Conservation (phyloP, 352 stramenopile genomes). For the Phytophthora chlamydospora region DNA sequence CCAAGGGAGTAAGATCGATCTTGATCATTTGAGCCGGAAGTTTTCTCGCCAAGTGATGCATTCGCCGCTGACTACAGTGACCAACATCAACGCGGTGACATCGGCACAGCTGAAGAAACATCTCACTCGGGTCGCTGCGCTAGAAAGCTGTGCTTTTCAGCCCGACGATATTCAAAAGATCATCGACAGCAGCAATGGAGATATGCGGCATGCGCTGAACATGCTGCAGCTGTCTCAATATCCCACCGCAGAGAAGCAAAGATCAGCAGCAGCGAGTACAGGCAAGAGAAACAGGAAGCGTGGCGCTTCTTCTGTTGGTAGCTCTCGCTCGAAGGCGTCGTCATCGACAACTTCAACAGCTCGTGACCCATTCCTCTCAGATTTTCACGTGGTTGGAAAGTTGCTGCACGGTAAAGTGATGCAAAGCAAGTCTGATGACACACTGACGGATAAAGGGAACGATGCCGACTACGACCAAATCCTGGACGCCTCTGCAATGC, state of each 20-base stretch:
- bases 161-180: slow-evolving; percentile 50
- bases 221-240: slow-evolving; percentile 65
- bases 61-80: slow-evolving; percentile 71
- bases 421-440: slow-evolving; percentile 28
- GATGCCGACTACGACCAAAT: slow-evolving; percentile 51
- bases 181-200: slow-evolving; percentile 68
- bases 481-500: slow-evolving; percentile 59
- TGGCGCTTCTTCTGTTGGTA: neutral
- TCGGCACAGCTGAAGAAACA: slow-evolving; percentile 79
- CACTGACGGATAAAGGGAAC: slow-evolving; percentile 8
- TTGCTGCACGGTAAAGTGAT: slow-evolving; percentile 71
- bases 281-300: slow-evolving; percentile 23
- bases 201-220: slow-evolving; percentile 84
- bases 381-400: slow-evolving; percentile 85
- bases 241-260: slow-evolving; percentile 12
- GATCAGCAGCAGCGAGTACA: neutral
- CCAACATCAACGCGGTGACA: slow-evolving; percentile 83
- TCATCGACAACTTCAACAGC: slow-evolving; percentile 9
- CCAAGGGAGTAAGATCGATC: slow-evolving; percentile 74
- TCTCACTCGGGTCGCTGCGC: slow-evolving; percentile 45
- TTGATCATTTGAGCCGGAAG: slow-evolving; percentile 57
- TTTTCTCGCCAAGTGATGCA: slow-evolving; percentile 75
- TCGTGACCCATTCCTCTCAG: slow-evolving; percentile 80
- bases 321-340: slow-evolving; percentile 10
- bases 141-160: slow-evolving; percentile 41